phyloP scores from a whole-genome alignment of 2,329 filamentous ascomycete genomes.

The Leptosphaerulina australis region DNA sequence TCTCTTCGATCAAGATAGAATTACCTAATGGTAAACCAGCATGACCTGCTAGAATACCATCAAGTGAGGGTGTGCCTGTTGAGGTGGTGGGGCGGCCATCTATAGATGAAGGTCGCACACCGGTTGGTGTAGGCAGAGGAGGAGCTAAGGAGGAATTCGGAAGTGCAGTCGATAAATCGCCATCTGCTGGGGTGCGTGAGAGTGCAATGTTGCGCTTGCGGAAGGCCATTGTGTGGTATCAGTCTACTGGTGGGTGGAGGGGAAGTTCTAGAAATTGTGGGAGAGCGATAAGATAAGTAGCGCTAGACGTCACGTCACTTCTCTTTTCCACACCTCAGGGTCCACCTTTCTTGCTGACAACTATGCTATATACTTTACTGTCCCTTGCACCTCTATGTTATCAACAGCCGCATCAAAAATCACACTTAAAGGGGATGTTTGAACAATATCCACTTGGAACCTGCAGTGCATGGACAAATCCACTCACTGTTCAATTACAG shows the following conservation, averaged over 20 bases:
- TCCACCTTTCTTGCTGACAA: too few species aligned
- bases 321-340: too few species aligned
- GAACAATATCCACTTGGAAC: too few species aligned
- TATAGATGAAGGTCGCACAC: slow-evolving; percentile 81
- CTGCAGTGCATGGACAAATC: too few species aligned
- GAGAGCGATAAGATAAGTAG: slow-evolving; percentile 7
- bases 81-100: slow-evolving; percentile 89
- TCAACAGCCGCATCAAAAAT: too few species aligned
- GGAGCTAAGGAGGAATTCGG: slow-evolving; percentile 21
- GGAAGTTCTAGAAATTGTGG: slow-evolving; percentile 12
- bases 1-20: slow-evolving; percentile 81
- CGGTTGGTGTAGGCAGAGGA: slow-evolving; percentile 39
- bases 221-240: slow-evolving; percentile 62
- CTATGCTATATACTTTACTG: too few species aligned
- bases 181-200: slow-evolving; percentile 44
- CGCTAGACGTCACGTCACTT: slow-evolving; percentile 7
- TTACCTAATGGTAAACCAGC: slow-evolving; percentile 82
- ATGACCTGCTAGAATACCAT: slow-evolving; percentile 84
- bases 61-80: slow-evolving; percentile 85
- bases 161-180: slow-evolving; percentile 21
- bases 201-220: slow-evolving; percentile 69
- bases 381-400: too few species aligned
- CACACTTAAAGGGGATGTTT: too few species aligned
- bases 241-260: slow-evolving; percentile 2
- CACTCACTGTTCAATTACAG: too few species aligned